Evolutionary conservation across 2,329 filamentous ascomycete genomes (phyloP).

Genomic region (Myrmaecium sp.): DNA sequence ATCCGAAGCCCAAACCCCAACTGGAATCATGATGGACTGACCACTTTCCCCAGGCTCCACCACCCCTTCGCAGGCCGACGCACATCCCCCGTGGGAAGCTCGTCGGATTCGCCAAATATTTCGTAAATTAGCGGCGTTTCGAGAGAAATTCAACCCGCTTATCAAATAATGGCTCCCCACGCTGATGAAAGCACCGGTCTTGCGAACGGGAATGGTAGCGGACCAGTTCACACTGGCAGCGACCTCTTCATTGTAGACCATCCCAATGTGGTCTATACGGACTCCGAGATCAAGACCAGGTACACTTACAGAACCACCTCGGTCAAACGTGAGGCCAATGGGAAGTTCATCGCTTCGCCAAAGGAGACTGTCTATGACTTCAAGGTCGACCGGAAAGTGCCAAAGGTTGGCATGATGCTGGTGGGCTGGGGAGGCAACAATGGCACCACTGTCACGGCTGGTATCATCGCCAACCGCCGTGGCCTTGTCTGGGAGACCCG

Average conservation of each 20-base stretch:
- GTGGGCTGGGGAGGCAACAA: constrained; percentile 98
- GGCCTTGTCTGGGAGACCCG: constrained; percentile 83
- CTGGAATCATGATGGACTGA: too few relatives aligned
- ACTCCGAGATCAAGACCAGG: constrained; percentile 74
- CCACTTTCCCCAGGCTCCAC: constrained; percentile 62
- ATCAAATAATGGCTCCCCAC: constrained; percentile 76
- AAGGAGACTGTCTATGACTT: constrained; percentile 89
- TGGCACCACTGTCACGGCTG: constrained; percentile 88
- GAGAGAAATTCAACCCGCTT: too few relatives aligned
- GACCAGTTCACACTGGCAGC: constrained; percentile 28
- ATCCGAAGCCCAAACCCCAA: background rate
- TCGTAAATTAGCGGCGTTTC: constrained; percentile 14
- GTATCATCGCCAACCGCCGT: constrained; percentile 88
- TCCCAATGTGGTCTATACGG: constrained; percentile 82
- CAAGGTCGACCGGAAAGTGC: constrained; percentile 87
- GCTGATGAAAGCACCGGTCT: constrained; percentile 48
- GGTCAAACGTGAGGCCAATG: constrained; percentile 52
- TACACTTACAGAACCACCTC: constrained; percentile 94
- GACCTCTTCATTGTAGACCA: constrained; percentile 76
- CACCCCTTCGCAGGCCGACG: constrained; percentile 95
- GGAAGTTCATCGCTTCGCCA: constrained; percentile 68
- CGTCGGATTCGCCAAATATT: constrained; percentile 41
- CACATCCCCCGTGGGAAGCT: constrained; percentile 71
- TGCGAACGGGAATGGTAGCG: constrained; percentile 35
- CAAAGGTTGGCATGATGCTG: constrained; percentile 91